Conservation (phyloP, 495 filamentous ascomycete species). For the Penicillium manginii region DNA sequence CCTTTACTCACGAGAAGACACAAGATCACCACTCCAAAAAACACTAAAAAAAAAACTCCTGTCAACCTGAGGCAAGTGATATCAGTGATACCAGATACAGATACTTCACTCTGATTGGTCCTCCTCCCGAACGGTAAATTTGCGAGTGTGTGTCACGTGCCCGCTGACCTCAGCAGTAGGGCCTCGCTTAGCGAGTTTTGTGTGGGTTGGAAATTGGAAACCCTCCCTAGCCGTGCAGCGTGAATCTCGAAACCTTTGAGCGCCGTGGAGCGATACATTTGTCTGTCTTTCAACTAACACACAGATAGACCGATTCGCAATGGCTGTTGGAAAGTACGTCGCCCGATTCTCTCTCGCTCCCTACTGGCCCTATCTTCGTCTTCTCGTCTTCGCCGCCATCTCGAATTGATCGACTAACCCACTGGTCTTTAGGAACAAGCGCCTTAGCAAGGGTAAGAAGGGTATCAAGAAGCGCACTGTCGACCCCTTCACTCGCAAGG, state of each 20-base stretch:
- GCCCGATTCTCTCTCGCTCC: constrained; percentile 16
- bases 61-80: neutral
- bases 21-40: too few relatives aligned
- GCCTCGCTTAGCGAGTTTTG: constrained; percentile 57
- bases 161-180: constrained; percentile 26
- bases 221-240: constrained; percentile 40
- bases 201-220: constrained; percentile 52
- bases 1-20: too few relatives aligned
- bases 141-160: constrained; percentile 38
- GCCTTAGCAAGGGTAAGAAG: constrained; percentile 99
- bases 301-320: constrained; percentile 61
- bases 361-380: constrained; percentile 7
- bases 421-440: constrained; percentile 83
- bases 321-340: constrained; percentile 90
- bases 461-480: constrained; percentile 99
- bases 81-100: neutral
- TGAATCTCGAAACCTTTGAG: constrained; percentile 44
- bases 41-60: too few relatives aligned
- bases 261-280: constrained; percentile 47
- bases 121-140: neutral
- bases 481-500: constrained; percentile 97
- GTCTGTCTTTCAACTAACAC: constrained; percentile 48
- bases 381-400: constrained; percentile 2
- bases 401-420: constrained; percentile 21
- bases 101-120: neutral